Conservation (phyloP, 176 grass and related monocot genomes). For the Carex kokanica region DNA sequence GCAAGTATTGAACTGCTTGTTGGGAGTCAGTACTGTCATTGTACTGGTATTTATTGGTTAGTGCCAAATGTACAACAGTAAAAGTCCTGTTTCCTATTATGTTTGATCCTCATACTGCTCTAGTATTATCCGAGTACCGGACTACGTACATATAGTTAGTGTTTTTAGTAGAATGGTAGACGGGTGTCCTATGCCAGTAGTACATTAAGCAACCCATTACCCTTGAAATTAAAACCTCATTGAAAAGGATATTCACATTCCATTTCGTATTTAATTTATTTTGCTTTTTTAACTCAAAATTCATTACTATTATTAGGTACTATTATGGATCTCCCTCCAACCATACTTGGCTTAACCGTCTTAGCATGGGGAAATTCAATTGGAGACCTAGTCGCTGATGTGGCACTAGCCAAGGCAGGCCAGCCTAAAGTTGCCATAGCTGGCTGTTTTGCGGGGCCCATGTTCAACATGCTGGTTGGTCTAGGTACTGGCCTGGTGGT, state of each 20-base stretch:
- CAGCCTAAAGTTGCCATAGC: conserved; percentile 75
- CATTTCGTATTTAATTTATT: background rate
- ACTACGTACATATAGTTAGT: too few species aligned
- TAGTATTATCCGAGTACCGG: background rate
- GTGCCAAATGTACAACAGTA: background rate
- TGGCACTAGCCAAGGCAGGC: conserved; percentile 63
- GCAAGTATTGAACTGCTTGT: too few species aligned
- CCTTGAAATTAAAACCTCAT: background rate
- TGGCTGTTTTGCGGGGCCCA: conserved; percentile 92
- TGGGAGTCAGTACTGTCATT: background rate
- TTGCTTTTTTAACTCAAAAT: conserved; percentile 11
- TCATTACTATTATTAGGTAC: conserved; percentile 56
- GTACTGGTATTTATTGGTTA: background rate
- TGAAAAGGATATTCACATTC: background rate
- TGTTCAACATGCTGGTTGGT: conserved; percentile 96
- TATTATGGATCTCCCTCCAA: conserved; percentile 70
- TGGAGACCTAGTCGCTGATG: conserved; percentile 77
- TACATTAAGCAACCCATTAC: too few species aligned
- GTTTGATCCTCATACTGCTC: background rate
- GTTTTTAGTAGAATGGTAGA: background rate
- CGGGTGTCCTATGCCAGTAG: background rate
- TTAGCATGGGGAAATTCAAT: conserved; percentile 96
- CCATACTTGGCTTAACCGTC: conserved; percentile 87
- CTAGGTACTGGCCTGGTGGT: conserved; percentile 69
- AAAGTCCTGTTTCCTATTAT: background rate